Conservation (phyloP, 257 asterid species). For the Linderniella brevidens region DNA sequence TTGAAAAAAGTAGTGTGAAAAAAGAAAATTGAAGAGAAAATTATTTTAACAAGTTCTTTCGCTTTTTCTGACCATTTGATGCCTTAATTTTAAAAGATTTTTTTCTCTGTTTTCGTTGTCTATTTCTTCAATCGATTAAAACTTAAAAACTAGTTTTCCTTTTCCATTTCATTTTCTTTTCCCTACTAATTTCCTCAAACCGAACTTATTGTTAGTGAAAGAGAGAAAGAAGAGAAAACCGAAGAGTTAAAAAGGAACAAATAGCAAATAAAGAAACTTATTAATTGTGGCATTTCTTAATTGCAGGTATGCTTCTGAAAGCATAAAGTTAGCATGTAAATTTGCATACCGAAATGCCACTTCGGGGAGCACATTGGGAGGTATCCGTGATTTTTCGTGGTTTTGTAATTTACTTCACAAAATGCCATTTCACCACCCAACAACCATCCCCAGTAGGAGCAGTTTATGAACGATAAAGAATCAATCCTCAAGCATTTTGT, state of each 20-base stretch:
- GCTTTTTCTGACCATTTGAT: no score
- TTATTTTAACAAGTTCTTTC: neutral
- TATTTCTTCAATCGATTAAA: no score
- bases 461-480: slow-evolving; percentile 1
- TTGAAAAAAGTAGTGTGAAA: no score
- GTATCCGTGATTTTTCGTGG: slow-evolving; percentile 15
- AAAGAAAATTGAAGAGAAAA: no score
- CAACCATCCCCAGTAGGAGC: no score
- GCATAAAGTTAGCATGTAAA: slow-evolving; percentile 59
- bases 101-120: no score
- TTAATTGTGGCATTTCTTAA: neutral
- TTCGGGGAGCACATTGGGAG: slow-evolving; percentile 81
- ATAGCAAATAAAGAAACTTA: neutral
- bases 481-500: slow-evolving; percentile 4
- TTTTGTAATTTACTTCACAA: slow-evolving; percentile 3
- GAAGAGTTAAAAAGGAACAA: neutral
- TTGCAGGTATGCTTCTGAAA: slow-evolving; percentile 88
- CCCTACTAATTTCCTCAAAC: no score
- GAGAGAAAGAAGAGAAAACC: neutral
- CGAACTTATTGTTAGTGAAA: no score
- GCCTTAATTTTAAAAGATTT: no score
- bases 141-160: no score
- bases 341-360: slow-evolving; percentile 93
- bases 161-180: no score
- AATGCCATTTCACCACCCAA: no score